Conservation (phyloP, 2,329 filamentous ascomycete species). For the Diaporthe citriasiana region DNA sequence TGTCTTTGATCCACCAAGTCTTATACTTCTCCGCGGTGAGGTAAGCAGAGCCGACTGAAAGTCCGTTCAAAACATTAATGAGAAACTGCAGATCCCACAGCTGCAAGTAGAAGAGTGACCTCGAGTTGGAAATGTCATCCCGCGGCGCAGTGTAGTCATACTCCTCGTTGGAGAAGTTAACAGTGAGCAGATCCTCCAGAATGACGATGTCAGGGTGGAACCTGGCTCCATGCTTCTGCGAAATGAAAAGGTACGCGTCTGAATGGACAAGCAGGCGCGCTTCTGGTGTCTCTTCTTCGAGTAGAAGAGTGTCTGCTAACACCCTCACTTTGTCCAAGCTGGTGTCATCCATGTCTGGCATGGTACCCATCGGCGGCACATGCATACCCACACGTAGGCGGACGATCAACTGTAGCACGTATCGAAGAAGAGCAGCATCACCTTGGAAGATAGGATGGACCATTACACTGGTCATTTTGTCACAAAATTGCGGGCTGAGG, state of each 20-base stretch:
- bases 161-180: neutral
- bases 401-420: neutral
- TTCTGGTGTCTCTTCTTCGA: neutral
- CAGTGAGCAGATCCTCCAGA: neutral
- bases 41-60: neutral
- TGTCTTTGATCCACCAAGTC: neutral
- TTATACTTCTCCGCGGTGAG: slow-evolving; percentile 6
- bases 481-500: neutral
- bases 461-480: neutral
- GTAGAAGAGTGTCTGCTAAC: neutral
- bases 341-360: neutral
- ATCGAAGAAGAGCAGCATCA: neutral
- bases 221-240: neutral
- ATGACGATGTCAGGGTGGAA: slow-evolving; percentile 2
- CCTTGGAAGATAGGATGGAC: slow-evolving; percentile 26
- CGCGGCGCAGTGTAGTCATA: neutral
- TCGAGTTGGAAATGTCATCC: neutral
- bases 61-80: neutral
- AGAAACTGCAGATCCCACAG: slow-evolving; percentile 23
- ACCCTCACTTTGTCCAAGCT: neutral
- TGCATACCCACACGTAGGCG: slow-evolving; percentile 17
- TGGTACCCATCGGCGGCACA: slow-evolving; percentile 9
- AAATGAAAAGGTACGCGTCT: slow-evolving; percentile 3
- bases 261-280: neutral
- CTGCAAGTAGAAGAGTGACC: slow-evolving; percentile 17